Evolutionary conservation across 2,329 filamentous ascomycete genomes (phyloP).

Genomic region (Pseudonectria foliicola): DNA sequence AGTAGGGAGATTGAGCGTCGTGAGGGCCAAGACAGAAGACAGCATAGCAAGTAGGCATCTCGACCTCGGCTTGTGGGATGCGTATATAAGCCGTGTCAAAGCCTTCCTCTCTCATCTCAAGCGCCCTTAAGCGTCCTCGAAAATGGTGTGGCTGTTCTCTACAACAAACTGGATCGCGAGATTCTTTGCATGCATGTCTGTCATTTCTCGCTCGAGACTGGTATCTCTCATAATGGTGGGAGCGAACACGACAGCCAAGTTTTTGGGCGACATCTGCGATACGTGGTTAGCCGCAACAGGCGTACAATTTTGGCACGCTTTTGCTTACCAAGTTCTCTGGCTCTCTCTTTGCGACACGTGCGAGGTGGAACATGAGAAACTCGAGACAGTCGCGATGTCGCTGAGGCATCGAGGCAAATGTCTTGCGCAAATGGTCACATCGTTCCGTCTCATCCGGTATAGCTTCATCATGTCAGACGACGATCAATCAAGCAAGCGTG

Average conservation of each 20-base stretch:
- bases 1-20: too few species aligned
- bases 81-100: conserved; percentile 8
- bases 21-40: too few species aligned
- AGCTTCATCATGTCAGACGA: conserved; percentile 36
- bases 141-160: conserved; percentile 80
- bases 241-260: conserved; percentile 93
- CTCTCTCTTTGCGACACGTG: conserved; percentile 75
- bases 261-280: conserved; percentile 83
- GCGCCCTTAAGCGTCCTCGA: conserved; percentile 41
- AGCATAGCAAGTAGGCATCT: neutral
- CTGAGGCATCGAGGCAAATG: conserved; percentile 71
- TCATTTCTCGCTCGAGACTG: conserved; percentile 89
- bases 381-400: conserved; percentile 85
- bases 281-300: conserved; percentile 10
- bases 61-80: neutral
- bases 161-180: conserved; percentile 87
- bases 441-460: conserved; percentile 61
- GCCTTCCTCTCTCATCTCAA: neutral
- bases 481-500: neutral
- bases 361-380: conserved; percentile 89
- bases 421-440: conserved; percentile 62
- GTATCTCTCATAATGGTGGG: conserved; percentile 93
- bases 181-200: conserved; percentile 91
- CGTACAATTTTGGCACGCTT: neutral
- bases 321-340: conserved; percentile 70